These are phyloP conservation scores for Fusarium longipes DNA, from an alignment of 2,329 filamentous ascomycete species.

Conservation along the genomic window DNA sequence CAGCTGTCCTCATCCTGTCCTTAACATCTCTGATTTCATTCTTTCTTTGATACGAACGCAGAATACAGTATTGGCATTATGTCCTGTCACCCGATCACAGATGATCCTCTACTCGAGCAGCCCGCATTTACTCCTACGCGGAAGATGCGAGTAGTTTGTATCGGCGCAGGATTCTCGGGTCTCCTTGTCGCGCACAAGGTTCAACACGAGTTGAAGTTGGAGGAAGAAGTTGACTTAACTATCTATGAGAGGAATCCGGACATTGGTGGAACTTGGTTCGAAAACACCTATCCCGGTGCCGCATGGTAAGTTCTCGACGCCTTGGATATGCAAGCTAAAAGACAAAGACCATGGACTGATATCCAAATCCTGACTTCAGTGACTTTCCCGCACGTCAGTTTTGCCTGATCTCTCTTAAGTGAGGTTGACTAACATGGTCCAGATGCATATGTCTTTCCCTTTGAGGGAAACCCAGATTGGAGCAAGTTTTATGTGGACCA, in stretches of 20 bases:
- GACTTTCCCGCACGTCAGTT: slow-evolving; percentile 8
- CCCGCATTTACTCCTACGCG: slow-evolving; percentile 6
- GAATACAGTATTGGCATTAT: background rate
- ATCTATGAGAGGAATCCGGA: slow-evolving; percentile 5
- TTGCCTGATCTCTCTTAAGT: rapidly evolving
- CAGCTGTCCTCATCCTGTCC: too few species aligned
- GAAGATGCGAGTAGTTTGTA: slow-evolving; percentile 8
- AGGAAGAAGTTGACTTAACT: background rate
- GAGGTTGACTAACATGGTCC: background rate
- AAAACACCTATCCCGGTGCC: slow-evolving; percentile 16
- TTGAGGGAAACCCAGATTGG: slow-evolving; percentile 11
- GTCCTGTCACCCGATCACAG: background rate
- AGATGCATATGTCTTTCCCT: slow-evolving; percentile 11
- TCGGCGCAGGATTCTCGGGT: slow-evolving; percentile 9
- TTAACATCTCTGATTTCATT: background rate
- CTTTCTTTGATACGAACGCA: too few species aligned
- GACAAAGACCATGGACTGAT: background rate
- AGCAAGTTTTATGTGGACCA: background rate
- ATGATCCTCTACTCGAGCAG: slow-evolving; percentile 5
- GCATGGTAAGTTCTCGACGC: slow-evolving; percentile 15
- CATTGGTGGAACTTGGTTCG: slow-evolving; percentile 13
- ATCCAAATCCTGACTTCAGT: background rate
- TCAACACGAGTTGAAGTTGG: slow-evolving; percentile 8
- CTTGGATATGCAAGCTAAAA: too few species aligned
- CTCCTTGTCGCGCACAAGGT: slow-evolving; percentile 10